Evolutionary conservation across 2,329 filamentous ascomycete genomes (phyloP).

Genomic region (Tolypocladium ovalisporum): DNA sequence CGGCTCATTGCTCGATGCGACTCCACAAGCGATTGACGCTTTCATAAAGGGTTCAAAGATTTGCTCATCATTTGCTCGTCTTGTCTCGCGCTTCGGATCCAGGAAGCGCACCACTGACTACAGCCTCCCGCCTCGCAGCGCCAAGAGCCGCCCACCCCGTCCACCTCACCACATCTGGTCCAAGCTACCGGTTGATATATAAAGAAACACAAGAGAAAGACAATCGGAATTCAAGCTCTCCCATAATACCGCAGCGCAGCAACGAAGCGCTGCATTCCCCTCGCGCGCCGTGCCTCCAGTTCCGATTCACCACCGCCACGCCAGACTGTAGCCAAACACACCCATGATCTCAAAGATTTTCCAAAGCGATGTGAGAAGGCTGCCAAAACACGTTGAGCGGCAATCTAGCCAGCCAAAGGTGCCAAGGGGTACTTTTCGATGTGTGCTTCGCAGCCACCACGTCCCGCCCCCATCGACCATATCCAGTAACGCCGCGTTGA

Average conservation of each 20-base stretch:
- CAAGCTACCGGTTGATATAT: background rate
- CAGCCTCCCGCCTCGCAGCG: background rate
- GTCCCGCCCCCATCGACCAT: background rate
- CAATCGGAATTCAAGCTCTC: background rate
- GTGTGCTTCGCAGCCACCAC: background rate
- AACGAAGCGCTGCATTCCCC: background rate
- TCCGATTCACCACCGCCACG: background rate
- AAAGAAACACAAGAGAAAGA: background rate
- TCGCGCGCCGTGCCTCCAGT: background rate
- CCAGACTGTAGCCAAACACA: background rate
- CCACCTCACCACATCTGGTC: background rate
- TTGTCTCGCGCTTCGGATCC: background rate
- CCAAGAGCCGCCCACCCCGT: background rate
- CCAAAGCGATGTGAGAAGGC: background rate
- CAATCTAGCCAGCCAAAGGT: background rate
- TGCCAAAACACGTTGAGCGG: background rate
- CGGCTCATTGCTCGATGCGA: background rate
- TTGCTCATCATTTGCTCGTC: background rate
- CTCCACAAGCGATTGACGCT: background rate
- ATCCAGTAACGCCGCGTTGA: background rate
- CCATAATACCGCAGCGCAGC: background rate
- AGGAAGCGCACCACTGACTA: background rate
- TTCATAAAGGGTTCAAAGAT: background rate
- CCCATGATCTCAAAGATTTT: background rate
- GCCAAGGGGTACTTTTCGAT: background rate